A percentile compares a stretch with the other conserved stretches of the same genome.
Evolutionary conservation across 2,329 filamentous ascomycete species (phyloP).

Genomic region (Aspergillus sojae): DNA sequence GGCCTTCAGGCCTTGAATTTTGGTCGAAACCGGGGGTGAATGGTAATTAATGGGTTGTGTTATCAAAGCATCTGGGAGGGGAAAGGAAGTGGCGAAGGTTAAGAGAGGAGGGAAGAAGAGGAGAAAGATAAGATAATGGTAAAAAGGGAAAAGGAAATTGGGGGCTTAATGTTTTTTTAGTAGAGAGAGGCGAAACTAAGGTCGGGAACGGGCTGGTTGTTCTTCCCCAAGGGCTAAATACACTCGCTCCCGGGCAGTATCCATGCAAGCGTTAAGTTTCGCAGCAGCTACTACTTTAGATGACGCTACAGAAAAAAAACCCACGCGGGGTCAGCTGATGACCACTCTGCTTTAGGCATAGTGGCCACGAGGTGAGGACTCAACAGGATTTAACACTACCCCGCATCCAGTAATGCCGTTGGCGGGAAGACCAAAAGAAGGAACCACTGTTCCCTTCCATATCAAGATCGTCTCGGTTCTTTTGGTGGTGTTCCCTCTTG

Average conservation of each 20-base stretch:
- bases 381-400: slow-evolving; percentile 18
- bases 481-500: not conserved
- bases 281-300: not conserved
- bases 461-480: not conserved
- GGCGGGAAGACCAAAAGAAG: slow-evolving; percentile 8
- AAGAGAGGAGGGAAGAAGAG: not conserved
- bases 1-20: slow-evolving; percentile 7
- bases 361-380: slow-evolving; percentile 10
- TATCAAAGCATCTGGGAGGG: slow-evolving; percentile 1
- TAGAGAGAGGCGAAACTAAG: not conserved
- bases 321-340: slow-evolving; percentile 27
- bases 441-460: not conserved
- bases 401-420: slow-evolving; percentile 25
- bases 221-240: not conserved
- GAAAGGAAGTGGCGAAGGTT: not conserved
- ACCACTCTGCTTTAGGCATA: slow-evolving; percentile 14
- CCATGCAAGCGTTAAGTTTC: slow-evolving; percentile 1
- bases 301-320: slow-evolving; percentile 14
- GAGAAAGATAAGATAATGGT: slow-evolving; percentile 5
- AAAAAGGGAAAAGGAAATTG: not conserved
- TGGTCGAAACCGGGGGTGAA: not conserved
- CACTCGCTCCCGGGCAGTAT: not conserved
- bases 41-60: not conserved
- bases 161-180: not conserved
- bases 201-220: not conserved